Evolutionary conservation across 2,329 filamentous ascomycete species (phyloP).

Genomic region (Colletotrichum sp.): DNA sequence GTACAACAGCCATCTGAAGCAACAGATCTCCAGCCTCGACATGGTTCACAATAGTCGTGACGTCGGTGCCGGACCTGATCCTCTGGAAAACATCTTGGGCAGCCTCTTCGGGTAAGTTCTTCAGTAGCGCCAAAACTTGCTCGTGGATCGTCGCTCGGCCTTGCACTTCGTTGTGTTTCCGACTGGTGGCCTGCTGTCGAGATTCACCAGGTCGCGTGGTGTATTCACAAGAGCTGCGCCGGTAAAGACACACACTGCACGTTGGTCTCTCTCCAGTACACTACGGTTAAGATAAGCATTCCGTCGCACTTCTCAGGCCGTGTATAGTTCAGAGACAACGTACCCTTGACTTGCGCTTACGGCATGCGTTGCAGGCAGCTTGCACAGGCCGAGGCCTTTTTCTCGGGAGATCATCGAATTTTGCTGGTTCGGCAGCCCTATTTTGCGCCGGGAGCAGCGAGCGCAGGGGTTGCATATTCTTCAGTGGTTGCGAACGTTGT

Average conservation of each 20-base stretch:
- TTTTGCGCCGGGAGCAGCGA: neutral
- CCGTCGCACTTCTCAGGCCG: rapidly evolving
- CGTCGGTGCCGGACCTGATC: constrained; percentile 38
- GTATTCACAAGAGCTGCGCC: constrained; percentile 22
- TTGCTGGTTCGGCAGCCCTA: rapidly evolving
- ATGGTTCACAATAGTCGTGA: constrained; percentile 33
- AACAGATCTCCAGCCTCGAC: constrained; percentile 39
- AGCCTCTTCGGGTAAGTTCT: constrained; percentile 21
- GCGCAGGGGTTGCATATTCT: neutral
- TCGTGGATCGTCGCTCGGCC: neutral
- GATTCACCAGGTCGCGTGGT: constrained; percentile 22
- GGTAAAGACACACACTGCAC: neutral
- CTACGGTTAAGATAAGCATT: neutral
- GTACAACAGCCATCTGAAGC: constrained; percentile 38
- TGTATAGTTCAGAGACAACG: neutral
- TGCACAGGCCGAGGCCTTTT: neutral
- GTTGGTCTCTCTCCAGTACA: neutral
- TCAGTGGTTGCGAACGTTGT: rapidly evolving
- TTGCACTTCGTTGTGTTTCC: neutral
- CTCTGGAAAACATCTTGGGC: constrained; percentile 35
- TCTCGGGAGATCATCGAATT: neutral
- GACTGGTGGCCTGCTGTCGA: constrained; percentile 21
- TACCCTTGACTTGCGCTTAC: neutral
- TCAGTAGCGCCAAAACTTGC: constrained; percentile 3
- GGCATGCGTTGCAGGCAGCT: neutral